These are phyloP conservation scores for Claviceps africana DNA, from an alignment of 2,329 filamentous ascomycete species.

Conservation along the genomic window DNA sequence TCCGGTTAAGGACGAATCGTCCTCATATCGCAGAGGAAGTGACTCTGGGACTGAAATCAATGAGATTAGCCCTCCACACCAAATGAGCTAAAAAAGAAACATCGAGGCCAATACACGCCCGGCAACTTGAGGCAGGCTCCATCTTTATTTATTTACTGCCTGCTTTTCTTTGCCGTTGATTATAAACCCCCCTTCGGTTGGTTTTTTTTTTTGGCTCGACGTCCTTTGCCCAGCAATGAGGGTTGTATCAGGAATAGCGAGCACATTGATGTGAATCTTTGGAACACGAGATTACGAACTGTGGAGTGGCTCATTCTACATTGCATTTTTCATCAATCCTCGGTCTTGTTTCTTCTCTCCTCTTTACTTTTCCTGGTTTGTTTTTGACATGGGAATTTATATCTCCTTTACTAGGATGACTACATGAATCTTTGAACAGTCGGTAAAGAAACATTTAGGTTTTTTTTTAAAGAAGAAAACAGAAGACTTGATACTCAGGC, in stretches of 20 bases:
- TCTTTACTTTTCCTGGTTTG: background rate
- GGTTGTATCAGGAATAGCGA: background rate
- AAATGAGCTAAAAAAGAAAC: constrained; percentile 4
- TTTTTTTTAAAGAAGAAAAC: background rate
- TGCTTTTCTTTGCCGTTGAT: background rate
- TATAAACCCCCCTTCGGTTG: background rate
- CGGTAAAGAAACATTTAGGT: constrained; percentile 2
- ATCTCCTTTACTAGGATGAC: background rate
- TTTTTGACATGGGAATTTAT: background rate
- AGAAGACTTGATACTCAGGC: background rate
- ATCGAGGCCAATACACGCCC: background rate
- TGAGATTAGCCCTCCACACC: constrained; percentile 13
- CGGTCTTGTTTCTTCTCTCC: background rate
- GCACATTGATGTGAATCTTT: background rate
- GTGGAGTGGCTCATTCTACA: background rate
- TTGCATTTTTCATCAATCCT: background rate
- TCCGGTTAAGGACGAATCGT: constrained; percentile 15
- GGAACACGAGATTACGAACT: constrained; percentile 1
- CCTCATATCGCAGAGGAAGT: constrained; percentile 19
- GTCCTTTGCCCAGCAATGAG: background rate
- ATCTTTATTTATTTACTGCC: background rate
- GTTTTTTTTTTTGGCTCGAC: background rate
- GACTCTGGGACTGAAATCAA: constrained; percentile 25
- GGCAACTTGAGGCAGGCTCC: background rate
- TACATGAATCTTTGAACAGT: constrained; percentile 3